Evolutionary conservation across 352 stramenopile species (phyloP).

Genomic region (Aphanomyces euteiches): DNA sequence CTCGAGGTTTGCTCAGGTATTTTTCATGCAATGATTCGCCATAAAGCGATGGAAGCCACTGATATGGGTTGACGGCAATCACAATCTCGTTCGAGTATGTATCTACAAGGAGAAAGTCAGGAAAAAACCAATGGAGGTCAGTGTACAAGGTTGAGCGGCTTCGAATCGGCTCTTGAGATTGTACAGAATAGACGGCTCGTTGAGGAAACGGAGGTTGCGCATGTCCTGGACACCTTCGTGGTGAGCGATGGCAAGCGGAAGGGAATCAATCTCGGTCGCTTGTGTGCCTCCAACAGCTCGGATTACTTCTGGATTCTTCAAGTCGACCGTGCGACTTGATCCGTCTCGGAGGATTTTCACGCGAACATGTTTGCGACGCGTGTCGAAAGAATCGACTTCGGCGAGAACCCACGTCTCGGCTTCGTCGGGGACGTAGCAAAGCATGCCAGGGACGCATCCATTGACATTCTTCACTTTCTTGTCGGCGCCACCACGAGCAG

Average conservation of each 20-base stretch:
- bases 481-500: constrained; percentile 40
- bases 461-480: constrained; percentile 68
- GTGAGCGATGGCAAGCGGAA: constrained; percentile 78
- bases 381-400: constrained; percentile 81
- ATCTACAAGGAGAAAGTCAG: constrained; percentile 40
- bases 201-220: constrained; percentile 84
- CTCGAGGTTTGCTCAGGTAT: constrained; percentile 71
- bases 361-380: constrained; percentile 72
- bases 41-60: constrained; percentile 90
- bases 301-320: constrained; percentile 83
- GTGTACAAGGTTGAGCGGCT: constrained; percentile 84
- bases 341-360: constrained; percentile 60
- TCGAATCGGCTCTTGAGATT: constrained; percentile 91
- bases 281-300: constrained; percentile 67
- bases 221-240: constrained; percentile 84
- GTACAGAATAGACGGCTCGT: constrained; percentile 92
- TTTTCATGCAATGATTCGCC: constrained; percentile 79
- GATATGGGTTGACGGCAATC: constrained; percentile 97
- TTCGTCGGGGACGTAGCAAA: constrained; percentile 86
- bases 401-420: constrained; percentile 81
- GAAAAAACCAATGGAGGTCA: constrained; percentile 14
- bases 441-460: constrained; percentile 80
- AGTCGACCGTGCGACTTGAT: constrained; percentile 67
- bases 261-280: constrained; percentile 75
- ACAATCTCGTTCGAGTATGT: constrained; percentile 98